These are phyloP conservation scores for Euphrasia confusa DNA, from an alignment of 257 asterid genomes.

Conservation along the genomic window DNA sequence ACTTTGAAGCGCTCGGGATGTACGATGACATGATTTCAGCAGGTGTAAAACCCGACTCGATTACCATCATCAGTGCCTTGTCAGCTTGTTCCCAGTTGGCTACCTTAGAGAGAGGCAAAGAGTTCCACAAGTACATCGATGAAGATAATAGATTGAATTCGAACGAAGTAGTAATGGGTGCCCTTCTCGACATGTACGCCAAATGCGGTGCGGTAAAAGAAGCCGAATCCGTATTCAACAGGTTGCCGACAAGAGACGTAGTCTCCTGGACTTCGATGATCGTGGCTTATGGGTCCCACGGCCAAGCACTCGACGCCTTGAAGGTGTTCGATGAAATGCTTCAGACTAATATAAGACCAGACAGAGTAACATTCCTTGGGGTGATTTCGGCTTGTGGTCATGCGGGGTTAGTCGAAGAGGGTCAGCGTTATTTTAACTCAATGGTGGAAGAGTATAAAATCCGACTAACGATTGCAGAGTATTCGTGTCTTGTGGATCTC, in stretches of 20 bases:
- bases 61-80: slow-evolving; percentile 58
- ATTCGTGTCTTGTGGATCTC: slow-evolving; percentile 68
- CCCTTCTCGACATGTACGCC: slow-evolving; percentile 82
- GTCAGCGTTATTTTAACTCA: slow-evolving; percentile 39
- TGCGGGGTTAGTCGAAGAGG: slow-evolving; percentile 68
- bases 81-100: slow-evolving; percentile 71
- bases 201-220: slow-evolving; percentile 72
- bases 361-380: slow-evolving; percentile 70
- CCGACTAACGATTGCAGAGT: slow-evolving; percentile 57
- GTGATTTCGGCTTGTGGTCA: slow-evolving; percentile 82
- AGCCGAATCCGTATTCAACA: slow-evolving; percentile 50
- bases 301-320: slow-evolving; percentile 59
- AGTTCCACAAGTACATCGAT: slow-evolving; percentile 40
- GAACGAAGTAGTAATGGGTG: slow-evolving; percentile 61
- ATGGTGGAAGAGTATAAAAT: slow-evolving; percentile 46
- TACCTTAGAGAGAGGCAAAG: slow-evolving; percentile 63
- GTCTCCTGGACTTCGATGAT: slow-evolving; percentile 86
- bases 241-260: slow-evolving; percentile 47
- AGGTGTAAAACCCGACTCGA: slow-evolving; percentile 49
- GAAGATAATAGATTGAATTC: slow-evolving; percentile 37
- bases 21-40: slow-evolving; percentile 45
- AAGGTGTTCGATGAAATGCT: slow-evolving; percentile 55
- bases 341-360: slow-evolving; percentile 43
- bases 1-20: slow-evolving; percentile 60
- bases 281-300: slow-evolving; percentile 71